phyloP scores from a whole-genome alignment of 1,139 yeast species.

The Blastobotrys buckinghamii region DNA sequence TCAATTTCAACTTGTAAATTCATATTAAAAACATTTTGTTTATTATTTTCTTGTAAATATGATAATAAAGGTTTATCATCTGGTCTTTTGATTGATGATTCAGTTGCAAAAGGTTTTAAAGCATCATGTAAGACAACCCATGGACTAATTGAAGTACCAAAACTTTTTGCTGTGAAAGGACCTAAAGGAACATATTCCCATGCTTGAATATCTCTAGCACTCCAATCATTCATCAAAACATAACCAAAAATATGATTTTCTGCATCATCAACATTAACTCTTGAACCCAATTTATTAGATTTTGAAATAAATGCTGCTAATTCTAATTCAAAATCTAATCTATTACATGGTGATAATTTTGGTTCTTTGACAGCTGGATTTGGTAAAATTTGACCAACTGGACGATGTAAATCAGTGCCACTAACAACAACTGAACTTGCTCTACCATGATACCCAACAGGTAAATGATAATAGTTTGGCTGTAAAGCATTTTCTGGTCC shows the following conservation, averaged over 20 bases:
- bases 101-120: conserved; percentile 10
- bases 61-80: conserved; percentile 16
- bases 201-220: conserved; percentile 26
- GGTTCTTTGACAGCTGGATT: conserved; percentile 13
- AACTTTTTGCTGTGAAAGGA: conserved; percentile 27
- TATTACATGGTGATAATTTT: conserved; percentile 18
- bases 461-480: conserved; percentile 25
- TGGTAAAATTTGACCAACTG: conserved; percentile 23
- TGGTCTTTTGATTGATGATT: conserved; percentile 16
- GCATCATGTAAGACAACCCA: conserved; percentile 28
- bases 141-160: conserved; percentile 25
- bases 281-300: conserved; percentile 21
- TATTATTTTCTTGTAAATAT: conserved; percentile 19
- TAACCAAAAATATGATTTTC: conserved; percentile 26
- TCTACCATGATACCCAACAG: conserved; percentile 29
- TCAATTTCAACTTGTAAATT: conserved; percentile 17
- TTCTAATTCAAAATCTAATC: conserved; percentile 26
- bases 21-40: conserved; percentile 19
- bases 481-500: conserved; percentile 24
- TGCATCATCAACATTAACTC: conserved; percentile 22
- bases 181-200: conserved; percentile 30
- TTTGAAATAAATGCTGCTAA: conserved; percentile 23
- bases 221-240: conserved; percentile 29
- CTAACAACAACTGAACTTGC: conserved; percentile 26
- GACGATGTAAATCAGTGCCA: conserved; percentile 25